Evolutionary conservation across 2,329 filamentous ascomycete genomes (phyloP), one percentile per base, ranked within the genome.

Genomic region (Cytospora schulzeri): DNA sequence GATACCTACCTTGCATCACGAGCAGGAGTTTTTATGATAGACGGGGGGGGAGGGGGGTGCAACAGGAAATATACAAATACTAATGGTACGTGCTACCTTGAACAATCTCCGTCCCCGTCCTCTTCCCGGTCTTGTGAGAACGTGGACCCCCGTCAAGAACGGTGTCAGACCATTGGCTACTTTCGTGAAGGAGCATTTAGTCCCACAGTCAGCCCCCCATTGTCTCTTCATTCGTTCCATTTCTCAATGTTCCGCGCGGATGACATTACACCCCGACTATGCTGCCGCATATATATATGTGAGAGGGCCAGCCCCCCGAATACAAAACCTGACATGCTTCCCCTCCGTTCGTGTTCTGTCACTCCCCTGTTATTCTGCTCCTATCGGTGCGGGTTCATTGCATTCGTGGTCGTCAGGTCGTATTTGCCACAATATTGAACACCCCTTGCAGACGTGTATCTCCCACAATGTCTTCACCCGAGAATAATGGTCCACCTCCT

Each of bases 1-100:
- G 55, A 67, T 67, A 67, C 62, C 62, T 65, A 57, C 65, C 51
- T 67, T 62, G 52, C 65, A 60, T 64, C 56, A 38, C 22, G 65
- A 24, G 38, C 3, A 41, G 62, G 59, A 53, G 62, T 54, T 56
- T 54, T 15, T n/a, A n/a, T n/a, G 56, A 29, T 67, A 62, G 62
- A 65, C 24, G 62, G 38, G n/a, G 26, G 31, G 11, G 31, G 45
- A 29, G 29, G 15, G 61, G 26, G 45, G 29, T 31, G 4, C 29
- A 19, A 33, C 24, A 19, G 33, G 15, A 35, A 57, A 45, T 31
- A 61, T 41, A 38, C 50, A 22, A n/a, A 57, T 64, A 45, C 29
- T 26, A 9, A 11, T 57, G 26, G 35, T 57, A 50, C 19, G 14
- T 48, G 29, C 29, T 14, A 35, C 24, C 26, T 4, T 28, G n/a